Conservation (phyloP, 2,329 filamentous ascomycete species). For the Xylaria arbuscula region DNA sequence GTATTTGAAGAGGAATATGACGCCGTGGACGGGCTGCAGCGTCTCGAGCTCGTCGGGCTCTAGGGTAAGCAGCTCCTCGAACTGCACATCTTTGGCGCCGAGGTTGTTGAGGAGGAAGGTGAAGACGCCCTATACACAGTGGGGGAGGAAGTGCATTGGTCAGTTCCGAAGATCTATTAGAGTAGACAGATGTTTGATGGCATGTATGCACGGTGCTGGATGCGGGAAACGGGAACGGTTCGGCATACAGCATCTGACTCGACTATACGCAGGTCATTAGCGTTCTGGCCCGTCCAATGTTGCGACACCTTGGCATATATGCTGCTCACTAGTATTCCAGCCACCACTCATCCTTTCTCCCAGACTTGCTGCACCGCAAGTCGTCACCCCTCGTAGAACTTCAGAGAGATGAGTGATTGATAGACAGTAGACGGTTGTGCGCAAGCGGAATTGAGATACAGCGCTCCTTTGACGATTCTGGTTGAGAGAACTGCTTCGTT, state of each 20-base stretch:
- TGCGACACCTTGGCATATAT: conserved; percentile 16
- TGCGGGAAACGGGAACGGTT: conserved; percentile 8
- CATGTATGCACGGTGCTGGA: background rate
- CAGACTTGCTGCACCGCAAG: conserved; percentile 40
- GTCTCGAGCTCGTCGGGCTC: conserved; percentile 78
- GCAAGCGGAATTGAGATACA: conserved; percentile 7
- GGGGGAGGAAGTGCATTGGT: conserved; percentile 36
- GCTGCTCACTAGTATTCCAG: conserved; percentile 84
- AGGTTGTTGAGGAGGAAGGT: conserved; percentile 93
- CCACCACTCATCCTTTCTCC: conserved; percentile 74
- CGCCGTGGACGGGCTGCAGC: conserved; percentile 86
- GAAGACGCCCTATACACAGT: conserved; percentile 82
- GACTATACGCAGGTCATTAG: conserved; percentile 60
- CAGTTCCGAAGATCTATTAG: conserved; percentile 39
- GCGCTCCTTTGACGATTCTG: background rate
- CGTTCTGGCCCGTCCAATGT: conserved; percentile 21
- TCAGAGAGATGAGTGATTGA: conserved; percentile 10
- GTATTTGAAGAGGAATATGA: conserved; percentile 99
- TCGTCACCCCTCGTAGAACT: conserved; percentile 31
- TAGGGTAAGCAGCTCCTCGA: conserved; percentile 93
- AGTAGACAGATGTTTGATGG: background rate
- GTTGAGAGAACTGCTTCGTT: background rate
- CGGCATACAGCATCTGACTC: conserved; percentile 88
- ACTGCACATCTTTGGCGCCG: conserved; percentile 92
- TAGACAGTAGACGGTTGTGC: conserved; percentile 16